Evolutionary conservation across 257 asterid genomes (phyloP).

Genomic region (Phtheirospermum japonicum): DNA sequence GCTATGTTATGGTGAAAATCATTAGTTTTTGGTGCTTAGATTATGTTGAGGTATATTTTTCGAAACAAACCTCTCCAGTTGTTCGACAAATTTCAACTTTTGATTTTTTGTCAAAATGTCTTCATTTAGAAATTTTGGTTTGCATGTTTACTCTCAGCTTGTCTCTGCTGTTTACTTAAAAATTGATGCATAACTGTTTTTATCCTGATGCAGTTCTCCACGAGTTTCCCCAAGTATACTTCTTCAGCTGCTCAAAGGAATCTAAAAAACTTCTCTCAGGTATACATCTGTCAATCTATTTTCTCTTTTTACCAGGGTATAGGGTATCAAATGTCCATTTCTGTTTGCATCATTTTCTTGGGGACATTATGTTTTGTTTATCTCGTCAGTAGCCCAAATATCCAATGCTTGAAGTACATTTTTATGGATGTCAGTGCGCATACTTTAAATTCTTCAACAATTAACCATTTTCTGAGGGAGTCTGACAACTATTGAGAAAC

Average conservation of each 20-base stretch:
- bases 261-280: conserved; percentile 78
- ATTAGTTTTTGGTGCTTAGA: background rate
- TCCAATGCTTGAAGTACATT: background rate
- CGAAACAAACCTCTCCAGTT: conserved; percentile 13
- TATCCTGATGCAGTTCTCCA: conserved; percentile 61
- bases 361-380: no score
- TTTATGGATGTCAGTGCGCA: background rate
- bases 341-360: no score
- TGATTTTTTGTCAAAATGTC: background rate
- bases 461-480: conserved; percentile 3
- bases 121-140: background rate
- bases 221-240: conserved; percentile 78
- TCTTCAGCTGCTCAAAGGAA: conserved; percentile 92
- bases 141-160: background rate
- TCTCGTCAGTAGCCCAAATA: no score
- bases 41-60: conserved; percentile 10
- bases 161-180: conserved; percentile 4
- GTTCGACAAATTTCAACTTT: conserved; percentile 12
- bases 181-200: conserved; percentile 18
- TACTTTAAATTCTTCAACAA: background rate
- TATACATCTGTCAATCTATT: conserved; percentile 26
- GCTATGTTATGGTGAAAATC: conserved; percentile 6
- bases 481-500: conserved; percentile 11
- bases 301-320: conserved; percentile 1
- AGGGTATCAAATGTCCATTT: no score